phyloP scores from a whole-genome alignment of 345 rosid species.

The Boechera stricta region DNA sequence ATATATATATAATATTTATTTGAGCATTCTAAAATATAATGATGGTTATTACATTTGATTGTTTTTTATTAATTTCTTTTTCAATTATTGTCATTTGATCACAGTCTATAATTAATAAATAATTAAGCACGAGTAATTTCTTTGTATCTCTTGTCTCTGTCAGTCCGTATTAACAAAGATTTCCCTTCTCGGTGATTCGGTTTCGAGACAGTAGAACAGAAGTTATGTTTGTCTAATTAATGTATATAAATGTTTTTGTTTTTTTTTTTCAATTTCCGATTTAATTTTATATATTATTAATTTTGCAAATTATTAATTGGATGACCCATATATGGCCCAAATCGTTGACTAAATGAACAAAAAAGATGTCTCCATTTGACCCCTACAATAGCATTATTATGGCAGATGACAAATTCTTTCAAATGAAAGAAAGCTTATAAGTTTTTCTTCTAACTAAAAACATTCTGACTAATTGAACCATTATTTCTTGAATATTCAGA shows the following conservation, averaged over 20 bases:
- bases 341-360: constrained; percentile 9
- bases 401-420: background rate
- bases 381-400: background rate
- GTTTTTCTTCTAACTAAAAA: background rate
- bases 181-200: background rate
- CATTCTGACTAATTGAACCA: background rate
- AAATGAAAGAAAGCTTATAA: background rate
- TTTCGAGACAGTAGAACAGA: background rate
- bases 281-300: background rate
- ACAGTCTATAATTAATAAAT: background rate
- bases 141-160: background rate
- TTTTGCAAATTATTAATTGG: background rate
- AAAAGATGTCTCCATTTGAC: background rate
- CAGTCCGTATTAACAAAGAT: background rate
- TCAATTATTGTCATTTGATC: background rate
- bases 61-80: background rate
- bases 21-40: background rate
- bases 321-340: constrained; percentile 3
- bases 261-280: background rate
- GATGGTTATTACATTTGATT: background rate
- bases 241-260: background rate
- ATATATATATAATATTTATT: background rate
- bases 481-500: background rate
- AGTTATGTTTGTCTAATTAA: background rate
- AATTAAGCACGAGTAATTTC: background rate